A percentile compares a stretch with the other conserved stretches of the same genome.
These are phyloP conservation scores for Mycena pura DNA, from an alignment of 768 basidiomycete genomes.

Conservation along the genomic window DNA sequence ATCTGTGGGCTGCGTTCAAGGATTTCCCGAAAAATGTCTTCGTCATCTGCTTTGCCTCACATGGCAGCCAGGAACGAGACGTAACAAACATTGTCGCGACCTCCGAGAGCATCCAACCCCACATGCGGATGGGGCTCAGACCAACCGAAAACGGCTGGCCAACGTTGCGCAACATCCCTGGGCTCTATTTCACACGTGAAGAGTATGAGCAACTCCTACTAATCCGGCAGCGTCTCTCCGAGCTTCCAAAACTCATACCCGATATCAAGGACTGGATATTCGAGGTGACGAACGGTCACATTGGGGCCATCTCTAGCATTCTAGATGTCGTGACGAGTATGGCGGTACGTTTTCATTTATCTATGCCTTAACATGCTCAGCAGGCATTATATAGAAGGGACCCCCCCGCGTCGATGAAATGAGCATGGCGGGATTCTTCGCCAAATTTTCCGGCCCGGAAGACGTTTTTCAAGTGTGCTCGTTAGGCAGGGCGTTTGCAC, in stretches of 20 bases:
- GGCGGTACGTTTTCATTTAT: neutral
- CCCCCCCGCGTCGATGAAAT: fast-evolving
- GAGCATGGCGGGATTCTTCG: neutral
- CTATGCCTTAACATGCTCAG: neutral
- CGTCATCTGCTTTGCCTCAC: neutral
- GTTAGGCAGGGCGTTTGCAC: neutral
- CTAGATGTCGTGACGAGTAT: neutral
- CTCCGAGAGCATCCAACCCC: neutral
- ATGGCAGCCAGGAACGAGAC: neutral
- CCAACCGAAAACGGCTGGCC: neutral
- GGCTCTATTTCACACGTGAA: neutral
- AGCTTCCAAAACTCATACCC: neutral
- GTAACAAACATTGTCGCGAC: neutral
- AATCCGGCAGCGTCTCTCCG: too few species aligned
- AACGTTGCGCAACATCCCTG: neutral
- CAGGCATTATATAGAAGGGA: neutral
- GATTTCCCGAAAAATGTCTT: neutral
- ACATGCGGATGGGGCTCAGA: neutral
- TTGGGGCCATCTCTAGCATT: neutral
- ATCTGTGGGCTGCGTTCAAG: neutral
- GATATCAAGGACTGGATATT: neutral
- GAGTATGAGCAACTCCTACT: neutral
- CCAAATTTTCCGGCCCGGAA: neutral
- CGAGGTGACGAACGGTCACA: neutral
- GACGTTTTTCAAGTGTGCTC: neutral